Percentiles rank a stretch among this genome's conserved stretches.
Evolutionary conservation across 108 stramenopile species (phyloP).

Genomic region (Schizochytrium sp.): DNA sequence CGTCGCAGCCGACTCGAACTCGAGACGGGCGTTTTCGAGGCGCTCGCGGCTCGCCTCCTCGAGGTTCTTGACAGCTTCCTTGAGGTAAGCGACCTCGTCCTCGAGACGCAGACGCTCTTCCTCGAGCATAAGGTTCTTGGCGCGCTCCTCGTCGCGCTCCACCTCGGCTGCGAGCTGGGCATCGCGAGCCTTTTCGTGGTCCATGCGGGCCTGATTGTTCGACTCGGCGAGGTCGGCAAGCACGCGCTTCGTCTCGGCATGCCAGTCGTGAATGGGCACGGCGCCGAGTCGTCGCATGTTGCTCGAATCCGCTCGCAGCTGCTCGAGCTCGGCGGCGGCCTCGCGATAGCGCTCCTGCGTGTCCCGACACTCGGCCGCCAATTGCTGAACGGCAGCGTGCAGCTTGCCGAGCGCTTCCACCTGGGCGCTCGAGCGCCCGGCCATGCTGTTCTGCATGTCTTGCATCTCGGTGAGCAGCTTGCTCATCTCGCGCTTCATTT

Average conservation of each 20-base stretch:
- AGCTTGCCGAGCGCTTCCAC: neutral
- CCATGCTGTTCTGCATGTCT: neutral
- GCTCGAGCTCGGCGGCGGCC: neutral
- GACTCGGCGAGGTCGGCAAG: neutral
- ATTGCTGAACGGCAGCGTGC: neutral
- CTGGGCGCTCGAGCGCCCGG: neutral
- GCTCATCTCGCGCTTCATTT: neutral
- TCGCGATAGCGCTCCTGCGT: neutral
- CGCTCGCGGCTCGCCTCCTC: conserved; percentile 11
- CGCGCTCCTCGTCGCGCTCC: conserved; percentile 11
- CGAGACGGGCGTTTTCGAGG: neutral
- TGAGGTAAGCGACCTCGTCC: neutral
- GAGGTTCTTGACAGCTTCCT: neutral
- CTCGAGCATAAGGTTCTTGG: conserved; percentile 16
- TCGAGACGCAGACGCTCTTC: neutral
- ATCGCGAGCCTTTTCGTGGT: neutral
- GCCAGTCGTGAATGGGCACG: neutral
- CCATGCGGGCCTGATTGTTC: neutral
- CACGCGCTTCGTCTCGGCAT: neutral
- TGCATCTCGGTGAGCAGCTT: neutral
- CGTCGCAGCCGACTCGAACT: neutral
- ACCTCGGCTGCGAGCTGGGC: neutral
- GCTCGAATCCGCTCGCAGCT: neutral
- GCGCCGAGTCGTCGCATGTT: neutral
- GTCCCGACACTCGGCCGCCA: neutral